Base-by-base conservation (phyloP, 768 basidiomycete species). In the Boletus sensibilis region DNA sequence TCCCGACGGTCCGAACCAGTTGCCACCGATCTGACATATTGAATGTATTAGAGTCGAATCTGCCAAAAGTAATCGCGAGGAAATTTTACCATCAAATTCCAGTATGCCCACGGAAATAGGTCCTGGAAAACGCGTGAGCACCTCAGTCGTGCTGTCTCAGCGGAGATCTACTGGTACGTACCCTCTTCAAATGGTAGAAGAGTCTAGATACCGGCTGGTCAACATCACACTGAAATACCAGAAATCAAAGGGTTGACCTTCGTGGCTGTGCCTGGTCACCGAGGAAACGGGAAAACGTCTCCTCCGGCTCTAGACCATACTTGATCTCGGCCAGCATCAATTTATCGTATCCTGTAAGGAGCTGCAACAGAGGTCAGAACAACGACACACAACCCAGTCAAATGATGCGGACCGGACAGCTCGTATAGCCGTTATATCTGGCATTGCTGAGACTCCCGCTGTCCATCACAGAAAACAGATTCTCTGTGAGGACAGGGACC, bases 281-380 rank as follows among this genome's bases (percentile, higher is more conserved):
- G 23, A 93, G 73, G 63, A 81, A 74, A 3, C 72, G 66, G 16
- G 80, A 74, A 66, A 99, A 98, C 0, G 90, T 82, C 74, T 98
- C 96, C 63, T 93, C 87, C 1, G 94, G 91, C 66, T 87, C 82
- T 1, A 87, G 74, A 16, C 92, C 94, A 71, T 98, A 99, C 70
- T 90, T 92, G 80, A 98, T 98, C 72, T 98, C 95, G 27, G 91
- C 88, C 52, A 98, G 79, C 84, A 98, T 82, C 40, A 91, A 72
- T 72, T 90, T 79, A 18, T 88, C 89, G 62, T 92, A 91, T 29
- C 88, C 89, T 43, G 89, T 91, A 60, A 92, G 76, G 9, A 92
- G 78, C 90, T 91, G 57, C 12, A 31, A 16, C 23, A 27, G 35
- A 54, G n/a, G 43, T 52, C 33, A 55, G 54, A 47, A 53, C 25